Percentiles rank a stretch among this genome's conserved stretches.
Evolutionary conservation across 371 early-diverging fungal genomes (phyloP).

Genomic region (Mortierella sp.): DNA sequence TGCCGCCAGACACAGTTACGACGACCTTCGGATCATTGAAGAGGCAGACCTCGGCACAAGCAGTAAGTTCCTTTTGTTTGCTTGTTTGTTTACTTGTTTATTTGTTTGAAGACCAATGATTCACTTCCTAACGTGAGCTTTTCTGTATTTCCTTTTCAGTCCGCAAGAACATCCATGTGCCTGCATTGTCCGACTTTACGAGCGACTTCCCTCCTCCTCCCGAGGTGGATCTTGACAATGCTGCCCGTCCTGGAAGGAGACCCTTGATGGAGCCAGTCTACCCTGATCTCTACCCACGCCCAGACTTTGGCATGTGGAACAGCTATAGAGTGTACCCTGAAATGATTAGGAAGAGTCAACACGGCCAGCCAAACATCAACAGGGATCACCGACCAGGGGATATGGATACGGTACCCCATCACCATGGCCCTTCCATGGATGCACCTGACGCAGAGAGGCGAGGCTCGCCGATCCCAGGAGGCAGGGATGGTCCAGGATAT

Average conservation of each 20-base stretch:
- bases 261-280: slow-evolving; percentile 76
- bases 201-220: slow-evolving; percentile 52
- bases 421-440: slow-evolving; percentile 11
- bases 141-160: slow-evolving; percentile 25
- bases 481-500: slow-evolving; percentile 23
- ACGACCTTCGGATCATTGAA: slow-evolving; percentile 67
- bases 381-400: slow-evolving; percentile 30
- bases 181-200: slow-evolving; percentile 46
- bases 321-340: slow-evolving; percentile 69
- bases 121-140: too few relatives aligned
- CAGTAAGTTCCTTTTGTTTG: slow-evolving; percentile 50
- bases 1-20: slow-evolving; percentile 71
- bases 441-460: slow-evolving; percentile 26
- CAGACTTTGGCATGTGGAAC: slow-evolving; percentile 83
- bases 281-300: slow-evolving; percentile 78
- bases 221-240: slow-evolving; percentile 41
- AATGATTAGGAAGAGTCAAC: slow-evolving; percentile 42
- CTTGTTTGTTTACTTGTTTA: too few relatives aligned
- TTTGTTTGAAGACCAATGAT: too few relatives aligned
- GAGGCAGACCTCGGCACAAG: slow-evolving; percentile 65
- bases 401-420: slow-evolving; percentile 34
- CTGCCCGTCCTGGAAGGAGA: slow-evolving; percentile 46
- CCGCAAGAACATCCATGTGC: slow-evolving; percentile 52
- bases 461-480: slow-evolving; percentile 10
- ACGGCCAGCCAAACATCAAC: slow-evolving; percentile 13